A percentile compares a stretch with the other conserved stretches of the same genome.
phyloP scores from a whole-genome alignment of 2,329 filamentous ascomycete genomes.

The Apiospora arundinis region DNA sequence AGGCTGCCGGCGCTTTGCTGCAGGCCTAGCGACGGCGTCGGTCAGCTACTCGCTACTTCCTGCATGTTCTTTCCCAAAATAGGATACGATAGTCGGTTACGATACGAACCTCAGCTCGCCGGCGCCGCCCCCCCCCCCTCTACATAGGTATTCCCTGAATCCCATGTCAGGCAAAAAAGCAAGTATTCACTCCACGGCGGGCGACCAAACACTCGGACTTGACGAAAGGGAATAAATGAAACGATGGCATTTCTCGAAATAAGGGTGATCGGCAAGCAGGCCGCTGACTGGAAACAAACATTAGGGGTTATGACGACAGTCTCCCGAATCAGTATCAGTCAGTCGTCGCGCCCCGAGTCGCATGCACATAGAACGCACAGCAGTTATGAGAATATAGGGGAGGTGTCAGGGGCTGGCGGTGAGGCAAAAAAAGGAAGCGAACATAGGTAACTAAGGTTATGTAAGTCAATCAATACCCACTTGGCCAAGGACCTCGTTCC shows the following conservation, averaged over 20 bases:
- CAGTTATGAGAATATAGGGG: not conserved
- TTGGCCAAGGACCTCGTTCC: not conserved
- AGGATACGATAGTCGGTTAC: not conserved
- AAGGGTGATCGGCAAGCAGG: not conserved
- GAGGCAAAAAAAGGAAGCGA: not conserved
- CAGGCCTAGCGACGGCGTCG: not conserved
- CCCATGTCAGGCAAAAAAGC: no score
- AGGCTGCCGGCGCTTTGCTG: not conserved
- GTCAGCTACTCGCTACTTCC: not conserved
- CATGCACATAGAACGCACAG: not conserved
- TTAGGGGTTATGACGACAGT: not conserved
- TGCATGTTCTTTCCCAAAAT: not conserved
- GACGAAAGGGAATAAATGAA: not conserved
- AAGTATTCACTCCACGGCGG: not conserved
- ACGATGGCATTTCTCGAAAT: not conserved
- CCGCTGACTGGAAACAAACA: not conserved
- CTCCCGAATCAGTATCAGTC: slow-evolving; percentile 16
- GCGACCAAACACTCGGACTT: not conserved
- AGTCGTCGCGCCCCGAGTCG: not conserved
- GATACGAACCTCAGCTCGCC: not conserved
- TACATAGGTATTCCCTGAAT: not conserved
- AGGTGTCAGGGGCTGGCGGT: not conserved
- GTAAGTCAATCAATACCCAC: not conserved
- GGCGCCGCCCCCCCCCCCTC: not conserved
- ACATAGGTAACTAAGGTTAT: not conserved